Evolutionary conservation across 2,329 filamentous ascomycete species (phyloP), one percentile per base, ranked within the genome.

Genomic region (Sphaerulina populicola): DNA sequence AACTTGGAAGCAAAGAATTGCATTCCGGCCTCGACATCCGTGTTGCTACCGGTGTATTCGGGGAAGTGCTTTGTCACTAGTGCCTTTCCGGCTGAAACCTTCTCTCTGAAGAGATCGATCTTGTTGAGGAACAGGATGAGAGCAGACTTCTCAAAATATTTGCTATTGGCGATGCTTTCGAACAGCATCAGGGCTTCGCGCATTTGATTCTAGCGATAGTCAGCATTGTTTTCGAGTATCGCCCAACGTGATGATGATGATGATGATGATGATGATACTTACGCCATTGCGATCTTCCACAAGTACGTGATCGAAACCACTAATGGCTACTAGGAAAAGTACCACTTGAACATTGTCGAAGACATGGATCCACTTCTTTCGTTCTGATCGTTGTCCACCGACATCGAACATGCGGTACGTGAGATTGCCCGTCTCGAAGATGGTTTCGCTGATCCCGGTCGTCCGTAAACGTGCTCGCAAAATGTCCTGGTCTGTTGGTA

Each of bases 331-430:
- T 60, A 97, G 79, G 72, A 97, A 97, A 37, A 97, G 76, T 48
- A 97, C 77, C 60, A 88, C 90, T 65, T 93, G 89, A 56, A 95
- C 89, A 58, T 93, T 93, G 68, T 95, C 89, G 67, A 95, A 95
- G 66, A 89, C 93, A 69, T 95, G 89, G 57, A 95, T 94, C 89
- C 89, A 95, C 75, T 95, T 95, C 78, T 94, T 94, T 56, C 89
- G 85, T 71, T 95, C 89, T 27, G 89, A 94, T 62, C 89, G 78
- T 68, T 95, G 89, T 52, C 89, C 89, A 67, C 89, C 89, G 42
- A 94, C 89, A 64, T 95, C 89, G 70, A 94, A 94, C 89, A 97
- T 96, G 63, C 89, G 85, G 72, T 96, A 96, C 57, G 89, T 94
- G 62, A 96, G 79, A 64, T 91, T 85, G 55, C 89, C 89, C 11